phyloP scores from a whole-genome alignment of 2,329 filamentous ascomycete genomes.

The Hyphodiscus sp. region DNA sequence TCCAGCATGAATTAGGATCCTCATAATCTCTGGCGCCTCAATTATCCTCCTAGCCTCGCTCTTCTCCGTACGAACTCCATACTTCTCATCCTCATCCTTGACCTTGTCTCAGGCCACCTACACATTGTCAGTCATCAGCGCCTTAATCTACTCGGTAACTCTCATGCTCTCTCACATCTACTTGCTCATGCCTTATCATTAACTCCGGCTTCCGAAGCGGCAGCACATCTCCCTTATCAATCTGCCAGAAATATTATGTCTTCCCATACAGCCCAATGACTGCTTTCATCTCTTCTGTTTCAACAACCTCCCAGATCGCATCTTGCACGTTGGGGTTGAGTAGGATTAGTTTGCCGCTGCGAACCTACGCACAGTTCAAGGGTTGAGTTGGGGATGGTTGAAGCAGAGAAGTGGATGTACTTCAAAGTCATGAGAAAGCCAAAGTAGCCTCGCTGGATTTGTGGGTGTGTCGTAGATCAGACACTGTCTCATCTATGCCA shows the following conservation, averaged over 20 bases:
- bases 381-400: constrained; percentile 42
- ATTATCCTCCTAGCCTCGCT: constrained; percentile 45
- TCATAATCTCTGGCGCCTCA: constrained; percentile 39
- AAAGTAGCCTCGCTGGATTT: constrained; percentile 61
- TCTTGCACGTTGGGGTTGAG: constrained; percentile 49
- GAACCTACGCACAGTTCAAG: constrained; percentile 51
- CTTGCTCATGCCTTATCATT: constrained; percentile 53
- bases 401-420: constrained; percentile 34
- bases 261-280: constrained; percentile 74
- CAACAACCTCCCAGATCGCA: constrained; percentile 65
- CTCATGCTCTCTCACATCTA: constrained; percentile 25
- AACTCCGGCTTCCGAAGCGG: constrained; percentile 55
- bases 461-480: constrained; percentile 71
- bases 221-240: constrained; percentile 54
- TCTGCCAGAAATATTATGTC: constrained; percentile 81
- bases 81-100: constrained; percentile 45
- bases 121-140: constrained; percentile 24
- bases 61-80: constrained; percentile 42
- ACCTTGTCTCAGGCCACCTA: constrained; percentile 31
- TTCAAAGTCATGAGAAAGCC: constrained; percentile 62
- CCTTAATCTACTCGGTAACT: not conserved
- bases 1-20: constrained; percentile 44
- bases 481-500: constrained; percentile 54
- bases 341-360: constrained; percentile 68
- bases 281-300: constrained; percentile 75